phyloP scores from a whole-genome alignment of 192 early-diverging fungal genomes.

The Umbelopsis vinacea region DNA sequence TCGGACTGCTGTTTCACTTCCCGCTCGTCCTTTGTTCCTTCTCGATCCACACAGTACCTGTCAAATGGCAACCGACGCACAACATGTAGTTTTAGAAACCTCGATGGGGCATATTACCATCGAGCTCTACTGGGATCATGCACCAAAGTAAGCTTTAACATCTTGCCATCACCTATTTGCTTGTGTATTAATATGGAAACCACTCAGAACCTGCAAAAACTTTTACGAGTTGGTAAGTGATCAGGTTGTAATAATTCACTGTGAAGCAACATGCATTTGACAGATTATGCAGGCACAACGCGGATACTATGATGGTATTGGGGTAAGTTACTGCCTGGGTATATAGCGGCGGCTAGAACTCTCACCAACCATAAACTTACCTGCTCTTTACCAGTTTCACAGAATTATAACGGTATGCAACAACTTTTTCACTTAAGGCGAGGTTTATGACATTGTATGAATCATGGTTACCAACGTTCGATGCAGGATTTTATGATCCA shows the following conservation, averaged over 20 bases:
- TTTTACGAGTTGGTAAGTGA: conserved; percentile 72
- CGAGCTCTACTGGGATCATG: conserved; percentile 89
- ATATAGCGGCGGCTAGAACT: neutral
- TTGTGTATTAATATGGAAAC: neutral
- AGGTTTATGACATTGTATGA: neutral
- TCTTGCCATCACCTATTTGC: neutral
- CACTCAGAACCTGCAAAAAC: conserved; percentile 73
- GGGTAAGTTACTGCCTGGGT: conserved; percentile 50
- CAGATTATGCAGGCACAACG: conserved; percentile 60
- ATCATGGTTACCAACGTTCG: neutral
- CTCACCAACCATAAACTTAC: neutral
- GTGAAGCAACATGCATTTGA: neutral
- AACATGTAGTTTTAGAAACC: conserved; percentile 51
- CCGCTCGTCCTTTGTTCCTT: neutral
- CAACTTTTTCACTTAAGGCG: neutral
- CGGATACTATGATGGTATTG: conserved; percentile 82
- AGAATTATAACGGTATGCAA: conserved; percentile 65
- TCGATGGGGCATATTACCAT: conserved; percentile 66
- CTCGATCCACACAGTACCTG: neutral
- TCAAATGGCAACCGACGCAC: neutral
- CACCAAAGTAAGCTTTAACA: conserved; percentile 54
- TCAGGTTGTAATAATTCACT: neutral
- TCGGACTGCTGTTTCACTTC: too few relatives aligned
- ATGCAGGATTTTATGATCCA: conserved; percentile 94
- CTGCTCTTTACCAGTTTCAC: conserved; percentile 62